Conservation (phyloP, 768 basidiomycete species). For the Mycena maculata region DNA sequence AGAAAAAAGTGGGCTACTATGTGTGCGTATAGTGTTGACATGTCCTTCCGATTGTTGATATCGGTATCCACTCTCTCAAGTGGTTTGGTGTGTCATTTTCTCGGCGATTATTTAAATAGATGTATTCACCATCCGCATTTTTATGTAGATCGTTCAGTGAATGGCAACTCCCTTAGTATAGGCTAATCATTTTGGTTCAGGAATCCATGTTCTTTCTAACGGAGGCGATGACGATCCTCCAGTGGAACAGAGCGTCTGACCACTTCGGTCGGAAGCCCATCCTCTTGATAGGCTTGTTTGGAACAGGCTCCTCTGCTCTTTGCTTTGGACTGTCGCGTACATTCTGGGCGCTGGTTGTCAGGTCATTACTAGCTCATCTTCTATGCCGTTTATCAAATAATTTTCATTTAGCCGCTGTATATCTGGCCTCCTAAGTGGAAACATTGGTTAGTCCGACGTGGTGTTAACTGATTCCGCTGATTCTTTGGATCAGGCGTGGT, state of each 20-base stretch:
- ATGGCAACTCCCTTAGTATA: neutral
- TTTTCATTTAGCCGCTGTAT: slow-evolving; percentile 66
- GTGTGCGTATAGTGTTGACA: slow-evolving; percentile 56
- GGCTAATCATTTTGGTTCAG: slow-evolving; percentile 43
- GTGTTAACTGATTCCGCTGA: too few relatives aligned
- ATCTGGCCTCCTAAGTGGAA: slow-evolving; percentile 75
- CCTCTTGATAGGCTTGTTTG: slow-evolving; percentile 64
- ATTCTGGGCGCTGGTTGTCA: slow-evolving; percentile 65
- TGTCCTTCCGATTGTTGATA: slow-evolving; percentile 6
- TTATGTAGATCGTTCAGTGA: slow-evolving; percentile 56
- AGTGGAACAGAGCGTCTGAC: slow-evolving; percentile 75
- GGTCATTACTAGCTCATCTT: slow-evolving; percentile 48
- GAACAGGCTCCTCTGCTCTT: slow-evolving; percentile 63
- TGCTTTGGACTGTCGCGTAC: slow-evolving; percentile 73
- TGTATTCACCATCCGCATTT: too few relatives aligned
- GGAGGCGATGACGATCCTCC: slow-evolving; percentile 67
- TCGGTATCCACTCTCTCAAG: neutral
- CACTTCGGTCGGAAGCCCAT: slow-evolving; percentile 71
- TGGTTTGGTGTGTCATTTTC: too few relatives aligned
- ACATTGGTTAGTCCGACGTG: slow-evolving; percentile 66
- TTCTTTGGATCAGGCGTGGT: slow-evolving; percentile 62
- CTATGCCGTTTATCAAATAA: slow-evolving; percentile 6
- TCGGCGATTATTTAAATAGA: too few relatives aligned
- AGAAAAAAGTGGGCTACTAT: slow-evolving; percentile 75
- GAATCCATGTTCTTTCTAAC: slow-evolving; percentile 72